Evolutionary conservation across 1,139 yeast genomes (phyloP), one percentile per base, ranked within the genome.

Genomic region (Saccharomycopsis crataegensis): DNA sequence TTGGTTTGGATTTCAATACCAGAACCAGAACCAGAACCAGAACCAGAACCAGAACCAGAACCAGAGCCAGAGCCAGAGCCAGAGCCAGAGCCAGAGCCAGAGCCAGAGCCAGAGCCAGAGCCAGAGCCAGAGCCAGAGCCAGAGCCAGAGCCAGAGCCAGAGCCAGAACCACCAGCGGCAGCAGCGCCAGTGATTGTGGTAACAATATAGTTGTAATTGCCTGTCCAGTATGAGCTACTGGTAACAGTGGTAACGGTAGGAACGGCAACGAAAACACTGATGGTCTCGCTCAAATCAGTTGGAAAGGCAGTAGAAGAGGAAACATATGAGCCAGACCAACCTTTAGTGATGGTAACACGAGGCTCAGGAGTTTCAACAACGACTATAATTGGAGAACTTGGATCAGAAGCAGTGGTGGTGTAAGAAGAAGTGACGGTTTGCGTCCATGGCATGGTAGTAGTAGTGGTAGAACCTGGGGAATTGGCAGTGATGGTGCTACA

Each of bases 361-460:
- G 36, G 49, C 7, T n/a, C 12, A 6, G 31, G 45, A 16, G 49
- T 50, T 31, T 55, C 49, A 8, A 53, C 55, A 28, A 42, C 33
- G 16, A 50, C 46, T n/a, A 34, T 43, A 36, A 51, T 43, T 14
- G 55, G 52, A 11, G 46, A 37, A 1, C n/a, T 37, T 12, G 53
- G 52, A 34, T 52, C 49, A 8, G 55, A 49, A 14, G n/a, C 33
- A 2, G 55, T 52, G 45, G 58, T 49, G 16, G 51, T 49, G 16
- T 48, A 43, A 37, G 38, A 41, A 2, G 55, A 38, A 49, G 59
- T 53, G 43, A n/a, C 5, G 36, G 59, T 12, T 14, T 56, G 59
- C 41, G 62, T 50, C 59, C 60, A 55, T 28, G 55, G 36, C 6
- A 60, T 52, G 14, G 61, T 50, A n/a, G 44, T 50, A 44, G 62